Percentiles rank a stretch among this genome's conserved stretches.
Evolutionary conservation across 192 early-diverging fungal genomes (phyloP).

Genomic region (Coemansia sp.): DNA sequence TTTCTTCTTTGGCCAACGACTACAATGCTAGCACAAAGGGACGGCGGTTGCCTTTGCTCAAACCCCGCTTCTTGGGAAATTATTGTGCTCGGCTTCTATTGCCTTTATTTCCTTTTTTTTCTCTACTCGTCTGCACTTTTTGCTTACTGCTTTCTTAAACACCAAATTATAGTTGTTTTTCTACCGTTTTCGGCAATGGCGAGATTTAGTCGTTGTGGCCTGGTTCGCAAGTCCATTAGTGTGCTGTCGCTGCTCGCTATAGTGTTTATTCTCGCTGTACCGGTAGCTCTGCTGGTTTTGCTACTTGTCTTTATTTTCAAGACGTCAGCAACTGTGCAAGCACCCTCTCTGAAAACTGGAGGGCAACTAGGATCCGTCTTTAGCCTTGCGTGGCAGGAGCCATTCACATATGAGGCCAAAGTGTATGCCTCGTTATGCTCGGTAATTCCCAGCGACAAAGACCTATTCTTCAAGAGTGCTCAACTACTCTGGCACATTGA

Average conservation of each 20-base stretch:
- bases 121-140: too few species aligned
- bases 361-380: background rate
- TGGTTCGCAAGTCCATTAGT: background rate
- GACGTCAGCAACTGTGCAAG: background rate
- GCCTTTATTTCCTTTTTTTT: too few species aligned
- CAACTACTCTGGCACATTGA: conserved; percentile 20
- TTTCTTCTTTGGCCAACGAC: too few species aligned
- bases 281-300: background rate
- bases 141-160: background rate
- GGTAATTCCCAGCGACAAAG: background rate
- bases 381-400: conserved; percentile 5
- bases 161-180: background rate
- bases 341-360: background rate
- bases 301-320: background rate
- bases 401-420: conserved; percentile 15
- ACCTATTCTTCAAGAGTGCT: conserved; percentile 12
- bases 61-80: too few species aligned
- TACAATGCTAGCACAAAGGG: too few species aligned
- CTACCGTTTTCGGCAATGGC: background rate
- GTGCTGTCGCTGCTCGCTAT: background rate
- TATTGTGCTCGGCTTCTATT: too few species aligned
- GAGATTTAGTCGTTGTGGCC: background rate
- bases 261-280: background rate
- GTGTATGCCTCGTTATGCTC: conserved; percentile 10
- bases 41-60: too few species aligned